phyloP scores from a whole-genome alignment of 2,329 filamentous ascomycete species.

The Claviceps quebecensis region DNA sequence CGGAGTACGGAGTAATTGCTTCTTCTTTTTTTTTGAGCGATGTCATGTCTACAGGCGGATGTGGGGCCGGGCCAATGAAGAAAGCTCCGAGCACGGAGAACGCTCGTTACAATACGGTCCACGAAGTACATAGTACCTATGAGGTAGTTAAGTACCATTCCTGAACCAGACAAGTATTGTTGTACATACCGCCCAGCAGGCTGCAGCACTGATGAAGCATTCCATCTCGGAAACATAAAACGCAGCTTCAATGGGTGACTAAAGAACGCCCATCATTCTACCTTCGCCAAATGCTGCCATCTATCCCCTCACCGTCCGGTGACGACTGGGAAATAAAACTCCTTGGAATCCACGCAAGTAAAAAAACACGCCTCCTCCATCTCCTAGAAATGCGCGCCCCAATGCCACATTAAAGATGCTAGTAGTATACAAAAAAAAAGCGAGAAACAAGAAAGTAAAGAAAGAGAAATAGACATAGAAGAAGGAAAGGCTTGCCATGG shows the following conservation, averaged over 20 bases:
- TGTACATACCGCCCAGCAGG: background rate
- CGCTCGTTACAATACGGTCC: background rate
- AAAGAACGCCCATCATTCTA: background rate
- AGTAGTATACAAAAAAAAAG: conserved; percentile 2
- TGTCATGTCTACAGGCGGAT: no score
- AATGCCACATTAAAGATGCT: background rate
- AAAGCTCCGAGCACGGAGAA: conserved; percentile 1
- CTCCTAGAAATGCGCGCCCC: background rate
- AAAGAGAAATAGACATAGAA: background rate
- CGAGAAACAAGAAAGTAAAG: background rate
- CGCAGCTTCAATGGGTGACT: background rate
- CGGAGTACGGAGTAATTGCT: no score
- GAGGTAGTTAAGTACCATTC: no score
- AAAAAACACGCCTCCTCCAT: background rate
- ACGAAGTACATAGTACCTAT: no score
- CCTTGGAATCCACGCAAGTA: background rate
- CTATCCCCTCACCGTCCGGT: background rate
- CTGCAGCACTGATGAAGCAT: background rate
- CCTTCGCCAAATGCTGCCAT: background rate
- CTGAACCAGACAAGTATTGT: background rate
- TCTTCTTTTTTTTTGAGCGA: no score
- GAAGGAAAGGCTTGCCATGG: background rate
- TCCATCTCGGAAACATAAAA: no score
- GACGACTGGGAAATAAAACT: background rate
- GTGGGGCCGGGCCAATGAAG: background rate